These are phyloP conservation scores for Trichophyton rubrum DNA, from an alignment of 2,329 filamentous ascomycete species.

Conservation along the genomic window DNA sequence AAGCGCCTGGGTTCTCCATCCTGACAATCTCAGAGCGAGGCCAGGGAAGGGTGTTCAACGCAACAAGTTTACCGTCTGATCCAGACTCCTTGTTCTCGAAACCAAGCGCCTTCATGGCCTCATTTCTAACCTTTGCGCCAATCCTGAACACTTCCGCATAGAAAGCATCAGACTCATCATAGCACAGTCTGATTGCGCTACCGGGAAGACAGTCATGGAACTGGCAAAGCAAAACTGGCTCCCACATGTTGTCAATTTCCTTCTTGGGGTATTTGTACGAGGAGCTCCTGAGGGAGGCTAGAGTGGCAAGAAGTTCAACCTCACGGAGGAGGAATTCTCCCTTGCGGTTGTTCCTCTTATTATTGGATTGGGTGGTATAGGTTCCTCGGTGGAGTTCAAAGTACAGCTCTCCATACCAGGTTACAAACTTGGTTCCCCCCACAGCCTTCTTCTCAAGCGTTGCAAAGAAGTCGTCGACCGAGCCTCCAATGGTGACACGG, in stretches of 20 bases:
- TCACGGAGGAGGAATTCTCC: conserved; percentile 76
- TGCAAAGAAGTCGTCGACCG: conserved; percentile 90
- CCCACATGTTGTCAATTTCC: conserved; percentile 94
- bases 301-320: conserved; percentile 73
- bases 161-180: conserved; percentile 84
- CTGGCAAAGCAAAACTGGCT: conserved; percentile 78
- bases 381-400: conserved; percentile 95
- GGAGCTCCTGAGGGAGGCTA: conserved; percentile 59
- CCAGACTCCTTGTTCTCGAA: conserved; percentile 39
- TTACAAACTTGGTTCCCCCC: conserved; percentile 59
- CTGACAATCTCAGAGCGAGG: conserved; percentile 60
- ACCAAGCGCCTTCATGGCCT: conserved; percentile 56
- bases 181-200: conserved; percentile 94
- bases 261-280: conserved; percentile 84
- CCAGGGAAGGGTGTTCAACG: conserved; percentile 83
- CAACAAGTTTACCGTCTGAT: conserved; percentile 40
- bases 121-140: conserved; percentile 57
- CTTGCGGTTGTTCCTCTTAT: conserved; percentile 86
- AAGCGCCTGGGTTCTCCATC: conserved; percentile 28
- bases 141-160: conserved; percentile 73
- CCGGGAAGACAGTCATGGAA: conserved; percentile 97
- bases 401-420: conserved; percentile 97
- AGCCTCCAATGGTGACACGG: conserved; percentile 74
- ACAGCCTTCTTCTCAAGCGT: conserved; percentile 64
- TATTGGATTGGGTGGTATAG: conserved; percentile 94